A percentile compares a stretch with the other conserved stretches of the same genome.
phyloP scores from a whole-genome alignment of 2,329 filamentous ascomycete genomes.

The Verticillium dahliae region DNA sequence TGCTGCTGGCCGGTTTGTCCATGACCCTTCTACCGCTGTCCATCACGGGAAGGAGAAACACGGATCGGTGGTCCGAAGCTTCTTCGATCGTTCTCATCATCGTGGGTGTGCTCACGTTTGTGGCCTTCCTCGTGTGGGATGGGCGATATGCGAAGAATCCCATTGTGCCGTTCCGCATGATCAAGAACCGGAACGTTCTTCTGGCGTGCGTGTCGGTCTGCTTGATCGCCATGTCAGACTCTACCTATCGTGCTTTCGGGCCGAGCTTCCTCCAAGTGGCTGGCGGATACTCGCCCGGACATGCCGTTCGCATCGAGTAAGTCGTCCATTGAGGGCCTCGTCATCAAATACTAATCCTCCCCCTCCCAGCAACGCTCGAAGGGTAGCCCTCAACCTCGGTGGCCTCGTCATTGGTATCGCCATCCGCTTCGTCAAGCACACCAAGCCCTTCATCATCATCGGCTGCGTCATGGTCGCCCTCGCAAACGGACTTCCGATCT shows the following conservation, averaged over 20 bases:
- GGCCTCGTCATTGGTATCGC: conserved; percentile 24
- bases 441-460: conserved; percentile 23
- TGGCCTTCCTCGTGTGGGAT: conserved; percentile 27
- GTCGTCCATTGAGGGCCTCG: conserved; percentile 6
- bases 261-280: conserved; percentile 32
- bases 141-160: conserved; percentile 26
- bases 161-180: conserved; percentile 29
- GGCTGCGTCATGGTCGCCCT: conserved; percentile 26
- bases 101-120: conserved; percentile 18
- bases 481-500: conserved; percentile 24
- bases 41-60: conserved; percentile 26
- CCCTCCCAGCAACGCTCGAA: conserved; percentile 16
- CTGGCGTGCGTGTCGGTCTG: conserved; percentile 20
- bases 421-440: conserved; percentile 28
- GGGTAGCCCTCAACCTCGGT: conserved; percentile 28
- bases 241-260: conserved; percentile 30
- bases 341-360: conserved; percentile 14
- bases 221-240: conserved; percentile 26
- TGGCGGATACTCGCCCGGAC: conserved; percentile 24
- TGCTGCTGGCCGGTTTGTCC: conserved; percentile 24
- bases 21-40: conserved; percentile 28
- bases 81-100: conserved; percentile 28
- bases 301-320: conserved; percentile 31
- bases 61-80: conserved; percentile 20
- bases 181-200: conserved; percentile 27